A percentile compares a stretch with the other conserved stretches of the same genome.
Evolutionary conservation across 2,329 filamentous ascomycete species (phyloP).

Genomic region (Bretziella fagacearum): DNA sequence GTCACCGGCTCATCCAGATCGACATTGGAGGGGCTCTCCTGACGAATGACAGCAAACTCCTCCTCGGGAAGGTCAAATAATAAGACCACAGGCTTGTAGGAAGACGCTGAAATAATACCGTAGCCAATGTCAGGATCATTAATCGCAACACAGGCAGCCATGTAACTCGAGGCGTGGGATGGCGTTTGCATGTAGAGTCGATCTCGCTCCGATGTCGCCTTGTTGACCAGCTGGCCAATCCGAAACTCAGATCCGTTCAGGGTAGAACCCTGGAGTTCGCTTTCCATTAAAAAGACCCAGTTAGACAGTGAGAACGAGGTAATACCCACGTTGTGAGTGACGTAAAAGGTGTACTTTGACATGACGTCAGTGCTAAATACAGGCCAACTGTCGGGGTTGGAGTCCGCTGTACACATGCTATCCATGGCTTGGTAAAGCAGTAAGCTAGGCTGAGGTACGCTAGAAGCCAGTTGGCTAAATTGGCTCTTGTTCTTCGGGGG

Average conservation of each 20-base stretch:
- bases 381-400: slow-evolving; percentile 41
- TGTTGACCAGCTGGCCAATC: slow-evolving; percentile 41
- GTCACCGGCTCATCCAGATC: slow-evolving; percentile 1
- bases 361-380: slow-evolving; percentile 44
- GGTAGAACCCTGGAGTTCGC: slow-evolving; percentile 38
- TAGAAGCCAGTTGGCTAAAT: slow-evolving; percentile 24
- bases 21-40: slow-evolving; percentile 7
- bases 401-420: slow-evolving; percentile 37
- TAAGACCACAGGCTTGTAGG: slow-evolving; percentile 40
- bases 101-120: slow-evolving; percentile 42
- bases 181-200: slow-evolving; percentile 38
- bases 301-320: slow-evolving; percentile 42
- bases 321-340: slow-evolving; percentile 44
- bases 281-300: slow-evolving; percentile 48
- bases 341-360: slow-evolving; percentile 45
- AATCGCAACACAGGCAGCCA: slow-evolving; percentile 37
- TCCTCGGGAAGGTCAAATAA: slow-evolving; percentile 42
- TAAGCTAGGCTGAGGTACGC: slow-evolving; percentile 30
- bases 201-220: slow-evolving; percentile 38
- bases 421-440: slow-evolving; percentile 47
- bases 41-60: slow-evolving; percentile 22
- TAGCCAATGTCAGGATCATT: slow-evolving; percentile 47
- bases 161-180: slow-evolving; percentile 29
- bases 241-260: slow-evolving; percentile 41
- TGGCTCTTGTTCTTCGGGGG: slow-evolving; percentile 38